A percentile compares a stretch with the other conserved stretches of the same genome.
phyloP scores from a whole-genome alignment of 805 yeast genomes.

The Starmerella kuoi region DNA sequence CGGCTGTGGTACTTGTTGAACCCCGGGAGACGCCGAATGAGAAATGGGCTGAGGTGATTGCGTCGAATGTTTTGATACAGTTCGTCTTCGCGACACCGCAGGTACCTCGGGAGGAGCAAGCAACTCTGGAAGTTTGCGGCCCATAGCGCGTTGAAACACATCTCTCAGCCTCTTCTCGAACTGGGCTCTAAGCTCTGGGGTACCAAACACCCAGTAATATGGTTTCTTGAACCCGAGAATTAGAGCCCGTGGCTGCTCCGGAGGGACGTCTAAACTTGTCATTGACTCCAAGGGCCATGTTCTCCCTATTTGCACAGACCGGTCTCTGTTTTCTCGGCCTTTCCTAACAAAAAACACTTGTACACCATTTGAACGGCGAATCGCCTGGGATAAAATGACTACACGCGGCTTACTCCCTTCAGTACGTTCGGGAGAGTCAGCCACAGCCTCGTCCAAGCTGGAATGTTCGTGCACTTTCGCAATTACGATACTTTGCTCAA shows the following conservation, averaged over 20 bases:
- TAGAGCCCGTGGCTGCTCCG: conserved; percentile 28
- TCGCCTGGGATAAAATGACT: conserved; percentile 14
- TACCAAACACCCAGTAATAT: conserved; percentile 70
- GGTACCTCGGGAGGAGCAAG: conserved; percentile 11
- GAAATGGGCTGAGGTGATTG: background rate
- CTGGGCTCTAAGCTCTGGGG: conserved; percentile 45
- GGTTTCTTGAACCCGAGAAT: conserved; percentile 54
- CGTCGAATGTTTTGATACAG: background rate
- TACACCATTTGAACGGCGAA: background rate
- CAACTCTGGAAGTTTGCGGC: conserved; percentile 1
- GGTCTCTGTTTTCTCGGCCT: conserved; percentile 67
- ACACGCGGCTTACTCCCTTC: conserved; percentile 18
- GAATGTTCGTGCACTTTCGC: conserved; percentile 15
- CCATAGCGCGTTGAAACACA: conserved; percentile 37
- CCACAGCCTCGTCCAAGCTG: conserved; percentile 14
- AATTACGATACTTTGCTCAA: conserved; percentile 8
- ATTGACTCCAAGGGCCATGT: conserved; percentile 80
- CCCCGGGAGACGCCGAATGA: no score
- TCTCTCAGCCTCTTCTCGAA: conserved; percentile 44
- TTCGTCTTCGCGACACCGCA: conserved; percentile 9
- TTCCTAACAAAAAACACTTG: conserved; percentile 54
- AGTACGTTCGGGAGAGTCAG: background rate
- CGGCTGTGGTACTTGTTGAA: background rate
- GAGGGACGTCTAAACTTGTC: conserved; percentile 42
- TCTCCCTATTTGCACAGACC: conserved; percentile 76